Base-by-base conservation (phyloP, 495 filamentous ascomycete genomes). In the Podospora australis region DNA sequence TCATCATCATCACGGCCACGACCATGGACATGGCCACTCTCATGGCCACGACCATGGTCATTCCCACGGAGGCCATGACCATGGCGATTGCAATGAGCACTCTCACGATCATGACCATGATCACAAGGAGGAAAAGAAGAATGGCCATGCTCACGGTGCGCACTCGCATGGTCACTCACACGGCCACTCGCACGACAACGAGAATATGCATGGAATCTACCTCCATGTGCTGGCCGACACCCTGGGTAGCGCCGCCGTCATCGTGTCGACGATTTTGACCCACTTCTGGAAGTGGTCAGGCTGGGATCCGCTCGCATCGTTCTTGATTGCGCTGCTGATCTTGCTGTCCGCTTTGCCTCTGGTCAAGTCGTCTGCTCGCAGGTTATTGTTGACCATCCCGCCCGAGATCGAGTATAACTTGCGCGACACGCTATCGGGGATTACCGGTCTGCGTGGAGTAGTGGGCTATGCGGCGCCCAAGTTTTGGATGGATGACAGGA, bases 181-280 rank as follows among this genome's bases (percentile, higher is more conserved):
- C 39, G 59, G 65, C 19, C 79, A 84, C 52, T 62, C 72, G 19
- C 87, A 94, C 63, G 86, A 86, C 46, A 96, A 94, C 62, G 94
- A 99, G 57, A 99, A 99, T 58, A 97, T 98, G 94, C 82, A 90
- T 51, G 92, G 92, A n/a, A 97, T 99, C 51, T 99, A 91, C 70
- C 71, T 99, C 7, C 92, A 99, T 58, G 87, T 99, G 46, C 73
- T 97, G 3, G 94, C 91, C 7, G 92, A 99, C 62, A 95, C 94
- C 0, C 80, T 97, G 16, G 92, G 92, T 10, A 95, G 89, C 28
- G 86, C 90, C 13, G 90, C 90, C 10, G 92, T 99, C 38, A 95
- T 99, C 46, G 81, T 91, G 35, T 95, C 89, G 9, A 97, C 92
- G 4, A 69, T 87, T 1, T 74, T 96, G 2, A 91, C 94, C 3